Percentiles rank a stretch among this genome's conserved stretches.
Evolutionary conservation across 2,329 filamentous ascomycete genomes (phyloP).

Genomic region (Coniochaeta sp.): DNA sequence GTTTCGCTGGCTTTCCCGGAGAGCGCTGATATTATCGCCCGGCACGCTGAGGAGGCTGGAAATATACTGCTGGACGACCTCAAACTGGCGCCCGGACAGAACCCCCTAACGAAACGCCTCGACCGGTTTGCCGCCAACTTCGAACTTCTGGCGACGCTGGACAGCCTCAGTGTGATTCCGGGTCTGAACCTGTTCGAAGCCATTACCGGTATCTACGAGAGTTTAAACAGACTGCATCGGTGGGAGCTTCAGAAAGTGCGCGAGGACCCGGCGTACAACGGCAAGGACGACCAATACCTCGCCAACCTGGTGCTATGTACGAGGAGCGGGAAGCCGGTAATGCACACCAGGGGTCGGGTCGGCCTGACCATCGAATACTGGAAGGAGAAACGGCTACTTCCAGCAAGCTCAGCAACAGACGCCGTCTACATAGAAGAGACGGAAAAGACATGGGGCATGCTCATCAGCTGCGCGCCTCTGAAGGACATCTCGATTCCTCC

Average conservation of each 20-base stretch:
- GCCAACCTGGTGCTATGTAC: constrained; percentile 58
- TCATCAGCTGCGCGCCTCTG: constrained; percentile 56
- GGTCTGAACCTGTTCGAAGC: constrained; percentile 73
- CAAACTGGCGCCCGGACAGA: constrained; percentile 49
- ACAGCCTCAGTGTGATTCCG: constrained; percentile 63
- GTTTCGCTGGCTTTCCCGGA: constrained; percentile 59
- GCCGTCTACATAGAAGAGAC: constrained; percentile 29
- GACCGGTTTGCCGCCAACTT: constrained; percentile 67
- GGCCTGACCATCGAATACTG: constrained; percentile 74
- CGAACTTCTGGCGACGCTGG: constrained; percentile 59
- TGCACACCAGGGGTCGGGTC: constrained; percentile 61
- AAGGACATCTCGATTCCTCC: constrained; percentile 43
- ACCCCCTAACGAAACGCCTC: constrained; percentile 62
- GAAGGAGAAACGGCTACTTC: constrained; percentile 53
- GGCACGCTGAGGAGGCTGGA: constrained; percentile 54
- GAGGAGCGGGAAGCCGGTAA: constrained; percentile 61
- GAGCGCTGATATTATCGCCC: constrained; percentile 49
- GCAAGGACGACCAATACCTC: constrained; percentile 40
- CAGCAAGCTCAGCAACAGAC: constrained; percentile 25
- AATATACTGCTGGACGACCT: constrained; percentile 62
- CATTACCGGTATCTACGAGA: constrained; percentile 64
- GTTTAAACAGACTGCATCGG: constrained; percentile 60
- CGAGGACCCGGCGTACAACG: constrained; percentile 36
- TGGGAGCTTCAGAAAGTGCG: constrained; percentile 59
- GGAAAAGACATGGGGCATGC: constrained; percentile 57